Conservation (phyloP, 345 rosid species). For the Corchorus olitorius region DNA sequence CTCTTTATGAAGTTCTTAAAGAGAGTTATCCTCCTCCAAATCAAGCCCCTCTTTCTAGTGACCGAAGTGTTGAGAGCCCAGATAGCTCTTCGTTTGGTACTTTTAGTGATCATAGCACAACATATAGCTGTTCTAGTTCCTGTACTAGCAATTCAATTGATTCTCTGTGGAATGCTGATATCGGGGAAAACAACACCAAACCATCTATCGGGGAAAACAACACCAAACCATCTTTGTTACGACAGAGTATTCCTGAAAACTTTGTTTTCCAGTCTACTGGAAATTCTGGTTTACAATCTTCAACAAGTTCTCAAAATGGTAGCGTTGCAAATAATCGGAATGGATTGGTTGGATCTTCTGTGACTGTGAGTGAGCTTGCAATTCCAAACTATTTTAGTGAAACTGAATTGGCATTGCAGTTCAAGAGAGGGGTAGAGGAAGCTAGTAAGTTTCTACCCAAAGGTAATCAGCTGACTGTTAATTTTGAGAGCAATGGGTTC, state of each 20-base stretch:
- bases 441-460: slow-evolving; percentile 88
- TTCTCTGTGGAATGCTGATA: slow-evolving; percentile 26
- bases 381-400: slow-evolving; percentile 55
- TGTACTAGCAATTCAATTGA: slow-evolving; percentile 32
- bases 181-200: slow-evolving; percentile 5
- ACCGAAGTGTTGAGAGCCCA: slow-evolving; percentile 33
- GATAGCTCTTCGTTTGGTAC: slow-evolving; percentile 26
- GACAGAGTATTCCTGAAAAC: slow-evolving; percentile 19
- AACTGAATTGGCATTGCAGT: slow-evolving; percentile 59
- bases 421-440: slow-evolving; percentile 77
- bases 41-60: slow-evolving; percentile 27
- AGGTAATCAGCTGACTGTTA: slow-evolving; percentile 43
- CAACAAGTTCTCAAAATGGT: slow-evolving; percentile 7
- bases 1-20: slow-evolving; percentile 57
- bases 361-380: slow-evolving; percentile 42
- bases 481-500: slow-evolving; percentile 31
- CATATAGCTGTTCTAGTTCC: slow-evolving; percentile 22
- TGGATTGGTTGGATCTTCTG: slow-evolving; percentile 33
- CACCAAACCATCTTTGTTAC: slow-evolving; percentile 20
- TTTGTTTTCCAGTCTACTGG: slow-evolving; percentile 22
- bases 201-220: slow-evolving; percentile 14
- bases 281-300: background rate
- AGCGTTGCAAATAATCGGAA: background rate
- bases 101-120: slow-evolving; percentile 32
- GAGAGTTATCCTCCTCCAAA: slow-evolving; percentile 35